Evolutionary conservation across 495 filamentous ascomycete genomes (phyloP).

Genomic region (Hypoxylon fuscum): DNA sequence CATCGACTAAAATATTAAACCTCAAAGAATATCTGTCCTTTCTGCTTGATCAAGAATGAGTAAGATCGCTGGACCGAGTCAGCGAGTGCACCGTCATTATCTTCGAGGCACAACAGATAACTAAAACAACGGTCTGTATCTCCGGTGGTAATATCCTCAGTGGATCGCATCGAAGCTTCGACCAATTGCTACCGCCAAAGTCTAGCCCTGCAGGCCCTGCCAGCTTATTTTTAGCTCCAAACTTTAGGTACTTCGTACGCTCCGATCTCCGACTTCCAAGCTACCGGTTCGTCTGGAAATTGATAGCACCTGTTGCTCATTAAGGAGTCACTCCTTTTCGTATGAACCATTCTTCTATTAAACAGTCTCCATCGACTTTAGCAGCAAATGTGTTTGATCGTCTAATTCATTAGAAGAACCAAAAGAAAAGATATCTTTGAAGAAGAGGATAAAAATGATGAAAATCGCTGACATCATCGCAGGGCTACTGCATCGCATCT

Average conservation of each 20-base stretch:
- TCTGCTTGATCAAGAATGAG: conserved; percentile 15
- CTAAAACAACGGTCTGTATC: conserved; percentile 6
- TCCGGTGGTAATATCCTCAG: conserved; percentile 7
- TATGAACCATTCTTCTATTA: background rate
- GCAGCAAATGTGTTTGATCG: no score
- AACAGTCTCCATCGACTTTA: no score
- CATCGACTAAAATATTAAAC: background rate
- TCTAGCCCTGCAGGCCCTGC: conserved; percentile 28
- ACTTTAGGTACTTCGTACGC: conserved; percentile 7
- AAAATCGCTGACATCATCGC: no score
- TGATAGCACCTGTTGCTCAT: background rate
- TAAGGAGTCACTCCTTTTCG: background rate
- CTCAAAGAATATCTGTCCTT: conserved; percentile 7
- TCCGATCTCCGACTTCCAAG: conserved; percentile 24
- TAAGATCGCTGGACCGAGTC: no score
- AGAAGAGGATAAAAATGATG: no score
- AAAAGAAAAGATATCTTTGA: no score
- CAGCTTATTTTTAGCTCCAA: conserved; percentile 34
- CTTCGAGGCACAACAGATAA: background rate
- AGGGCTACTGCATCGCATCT: no score
- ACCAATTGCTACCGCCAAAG: conserved; percentile 18
- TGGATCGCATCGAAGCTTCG: conserved; percentile 16
- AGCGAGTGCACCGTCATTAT: no score
- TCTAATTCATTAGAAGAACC: no score
- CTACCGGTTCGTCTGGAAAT: background rate